Evolutionary conservation across 2,329 filamentous ascomycete species (phyloP).

Genomic region (Ilyonectria mors-panacis): DNA sequence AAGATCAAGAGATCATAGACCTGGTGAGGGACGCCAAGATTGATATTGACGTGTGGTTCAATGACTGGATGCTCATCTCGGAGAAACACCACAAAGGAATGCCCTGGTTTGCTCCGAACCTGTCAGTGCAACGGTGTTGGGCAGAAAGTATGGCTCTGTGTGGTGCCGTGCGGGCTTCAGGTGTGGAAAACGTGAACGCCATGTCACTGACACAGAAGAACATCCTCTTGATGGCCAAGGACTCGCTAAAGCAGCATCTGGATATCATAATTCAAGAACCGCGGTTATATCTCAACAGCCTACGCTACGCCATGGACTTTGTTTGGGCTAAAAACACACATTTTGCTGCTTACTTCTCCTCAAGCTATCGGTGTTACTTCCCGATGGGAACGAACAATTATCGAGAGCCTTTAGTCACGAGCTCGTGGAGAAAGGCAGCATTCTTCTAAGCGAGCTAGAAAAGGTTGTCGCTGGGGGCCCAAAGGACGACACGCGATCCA

Average conservation of each 20-base stretch:
- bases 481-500: background rate
- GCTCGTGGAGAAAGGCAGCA: background rate
- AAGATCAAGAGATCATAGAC: constrained; percentile 55
- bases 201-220: background rate
- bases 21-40: constrained; percentile 61
- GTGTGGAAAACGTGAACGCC: background rate
- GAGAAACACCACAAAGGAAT: constrained; percentile 7
- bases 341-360: constrained; percentile 8
- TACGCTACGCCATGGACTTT: constrained; percentile 11
- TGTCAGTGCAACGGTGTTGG: background rate
- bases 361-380: background rate
- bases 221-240: constrained; percentile 5
- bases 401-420: background rate
- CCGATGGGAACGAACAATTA: background rate
- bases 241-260: constrained; percentile 2
- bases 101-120: background rate
- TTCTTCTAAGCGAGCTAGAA: background rate
- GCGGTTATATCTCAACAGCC: background rate
- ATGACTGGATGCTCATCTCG: constrained; percentile 52
- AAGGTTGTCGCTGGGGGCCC: background rate
- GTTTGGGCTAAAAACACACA: constrained; percentile 3
- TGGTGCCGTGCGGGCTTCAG: background rate
- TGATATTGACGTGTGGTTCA: constrained; percentile 65
- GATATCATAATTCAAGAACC: background rate
- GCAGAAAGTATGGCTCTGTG: background rate